These are phyloP conservation scores for Cryptococcus sp. DNA, from an alignment of 1,284 basidiomycete species.

Conservation along the genomic window DNA sequence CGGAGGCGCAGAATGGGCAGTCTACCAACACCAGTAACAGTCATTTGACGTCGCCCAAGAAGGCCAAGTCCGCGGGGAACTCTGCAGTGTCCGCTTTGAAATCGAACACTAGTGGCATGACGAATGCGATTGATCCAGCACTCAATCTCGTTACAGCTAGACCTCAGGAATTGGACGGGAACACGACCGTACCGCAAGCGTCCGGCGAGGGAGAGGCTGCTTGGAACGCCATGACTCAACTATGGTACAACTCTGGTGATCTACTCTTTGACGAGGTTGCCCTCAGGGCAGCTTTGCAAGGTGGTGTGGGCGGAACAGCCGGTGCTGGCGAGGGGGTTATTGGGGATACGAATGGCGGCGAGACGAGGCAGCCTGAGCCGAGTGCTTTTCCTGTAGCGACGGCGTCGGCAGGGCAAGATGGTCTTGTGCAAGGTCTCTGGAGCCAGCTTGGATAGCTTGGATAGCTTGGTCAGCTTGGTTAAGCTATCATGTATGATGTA, in stretches of 20 bases:
- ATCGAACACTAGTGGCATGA: background rate
- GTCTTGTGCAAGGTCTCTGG: slow-evolving; percentile 5
- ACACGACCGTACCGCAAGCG: slow-evolving; percentile 3
- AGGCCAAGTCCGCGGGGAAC: background rate
- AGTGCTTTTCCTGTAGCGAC: background rate
- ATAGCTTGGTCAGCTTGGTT: background rate
- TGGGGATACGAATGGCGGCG: background rate
- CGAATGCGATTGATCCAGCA: background rate
- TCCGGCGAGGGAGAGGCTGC: slow-evolving; percentile 11
- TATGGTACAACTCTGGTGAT: slow-evolving; percentile 35
- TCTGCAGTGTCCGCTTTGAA: no score
- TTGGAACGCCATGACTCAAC: slow-evolving; percentile 38
- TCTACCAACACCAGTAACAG: background rate
- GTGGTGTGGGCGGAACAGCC: background rate
- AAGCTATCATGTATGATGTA: no score
- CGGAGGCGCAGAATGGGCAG: background rate
- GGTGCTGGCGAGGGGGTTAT: background rate
- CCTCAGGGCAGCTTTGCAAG: background rate
- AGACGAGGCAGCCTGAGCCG: background rate
- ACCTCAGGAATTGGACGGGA: background rate
- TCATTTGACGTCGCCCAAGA: background rate
- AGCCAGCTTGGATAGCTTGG: slow-evolving; percentile 9
- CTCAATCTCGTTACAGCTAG: background rate
- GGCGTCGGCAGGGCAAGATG: background rate
- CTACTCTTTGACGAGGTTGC: slow-evolving; percentile 23